Evolutionary conservation across 768 basidiomycete genomes (phyloP).

Genomic region (Phaeotremella fagi): DNA sequence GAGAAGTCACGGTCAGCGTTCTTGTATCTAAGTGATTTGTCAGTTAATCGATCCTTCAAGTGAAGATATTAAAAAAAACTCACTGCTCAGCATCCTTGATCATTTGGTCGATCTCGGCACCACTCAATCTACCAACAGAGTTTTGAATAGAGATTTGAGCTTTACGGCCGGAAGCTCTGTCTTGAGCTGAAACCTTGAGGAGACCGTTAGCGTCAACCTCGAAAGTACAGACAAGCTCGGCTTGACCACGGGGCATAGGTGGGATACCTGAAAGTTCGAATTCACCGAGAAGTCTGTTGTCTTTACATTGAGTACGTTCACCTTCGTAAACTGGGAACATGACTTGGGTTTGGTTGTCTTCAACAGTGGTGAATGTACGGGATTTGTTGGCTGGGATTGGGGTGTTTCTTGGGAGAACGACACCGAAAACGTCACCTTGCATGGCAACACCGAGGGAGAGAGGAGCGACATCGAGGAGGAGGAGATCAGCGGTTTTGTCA

Average conservation of each 20-base stretch:
- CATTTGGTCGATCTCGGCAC: slow-evolving; percentile 99
- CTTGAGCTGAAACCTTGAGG: slow-evolving; percentile 95
- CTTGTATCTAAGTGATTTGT: slow-evolving; percentile 31
- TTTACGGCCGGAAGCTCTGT: slow-evolving; percentile 98
- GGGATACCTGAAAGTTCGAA: slow-evolving; percentile 99
- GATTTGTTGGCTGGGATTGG: slow-evolving; percentile 99
- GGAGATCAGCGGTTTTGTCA: slow-evolving; percentile 96
- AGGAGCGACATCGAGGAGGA: slow-evolving; percentile 96
- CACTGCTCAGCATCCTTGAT: slow-evolving; percentile 98
- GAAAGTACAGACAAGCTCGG: slow-evolving; percentile 98
- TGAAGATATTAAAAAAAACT: slow-evolving; percentile 51
- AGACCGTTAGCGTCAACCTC: slow-evolving; percentile 99
- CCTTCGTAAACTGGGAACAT: slow-evolving; percentile 99
- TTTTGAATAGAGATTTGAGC: slow-evolving; percentile 95
- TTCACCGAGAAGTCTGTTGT: slow-evolving; percentile 98
- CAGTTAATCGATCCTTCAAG: neutral
- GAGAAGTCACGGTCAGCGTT: slow-evolving; percentile 80
- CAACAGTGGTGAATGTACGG: slow-evolving; percentile 97
- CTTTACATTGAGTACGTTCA: slow-evolving; percentile 98
- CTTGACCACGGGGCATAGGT: slow-evolving; percentile 98
- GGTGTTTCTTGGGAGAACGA: slow-evolving; percentile 98
- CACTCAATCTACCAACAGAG: slow-evolving; percentile 96
- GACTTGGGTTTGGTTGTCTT: slow-evolving; percentile 99
- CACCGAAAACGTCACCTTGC: slow-evolving; percentile 99
- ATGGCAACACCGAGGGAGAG: slow-evolving; percentile 99